Evolutionary conservation across 2,329 filamentous ascomycete genomes (phyloP), one percentile per base, ranked within the genome.

Genomic region (Cordyceps militaris): DNA sequence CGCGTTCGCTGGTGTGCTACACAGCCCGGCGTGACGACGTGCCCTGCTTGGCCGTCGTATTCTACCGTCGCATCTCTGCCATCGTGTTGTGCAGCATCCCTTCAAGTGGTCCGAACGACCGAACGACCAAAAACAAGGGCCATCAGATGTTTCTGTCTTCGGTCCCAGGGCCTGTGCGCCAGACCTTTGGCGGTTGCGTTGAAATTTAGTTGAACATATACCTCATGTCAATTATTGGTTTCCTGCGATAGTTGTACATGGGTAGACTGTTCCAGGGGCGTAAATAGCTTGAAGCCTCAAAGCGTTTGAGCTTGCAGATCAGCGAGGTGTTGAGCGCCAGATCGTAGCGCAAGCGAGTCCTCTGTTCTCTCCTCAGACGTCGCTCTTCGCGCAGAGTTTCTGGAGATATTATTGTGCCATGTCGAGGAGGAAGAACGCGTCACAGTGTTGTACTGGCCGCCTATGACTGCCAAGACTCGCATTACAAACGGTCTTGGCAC

Each of bases 401-500:
- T n/a, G n/a, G n/a, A n/a, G n/a, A n/a, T n/a, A n/a, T n/a, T n/a
- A n/a, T n/a, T n/a, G n/a, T n/a, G n/a, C n/a, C n/a, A n/a, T n/a
- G n/a, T n/a, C n/a, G n/a, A n/a, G n/a, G n/a, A n/a, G n/a, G n/a
- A n/a, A n/a, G 8, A n/a, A 9, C 38, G 11, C 24, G 24, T 48
- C 40, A 10, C 36, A 43, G 19, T 11, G 54, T 40, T 19, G 32
- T 34, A 30, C 21, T 23, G 24, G 26, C 34, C 44, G 36, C 36
- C 26, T 43, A 21, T 56, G 26, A 30, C 36, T 50, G 54, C 54
- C 54, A 56, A 56, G 54, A 10, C 54, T 56, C 38, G 54, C 54
- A 56, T 49, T 49, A 56, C 54, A 32, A 56, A 49, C 24, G 36
- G 54, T n/a, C 54, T 56, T 56, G 54, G 54, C 54, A 49, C 19